These are phyloP conservation scores for Penicillium sp. DNA, from an alignment of 2,329 filamentous ascomycete genomes.

Conservation along the genomic window DNA sequence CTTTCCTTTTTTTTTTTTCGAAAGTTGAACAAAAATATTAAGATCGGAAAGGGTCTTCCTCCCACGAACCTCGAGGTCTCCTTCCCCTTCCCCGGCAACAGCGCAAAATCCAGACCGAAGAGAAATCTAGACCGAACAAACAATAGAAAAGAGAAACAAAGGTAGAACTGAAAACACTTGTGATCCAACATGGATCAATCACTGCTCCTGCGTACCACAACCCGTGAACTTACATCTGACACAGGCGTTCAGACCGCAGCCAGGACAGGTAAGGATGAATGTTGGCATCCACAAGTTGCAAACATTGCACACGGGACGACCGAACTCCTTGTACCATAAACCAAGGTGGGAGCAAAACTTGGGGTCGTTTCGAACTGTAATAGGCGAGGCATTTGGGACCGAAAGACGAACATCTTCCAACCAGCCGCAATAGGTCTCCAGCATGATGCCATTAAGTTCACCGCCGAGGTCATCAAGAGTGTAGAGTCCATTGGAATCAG, in stretches of 20 bases:
- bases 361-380: background rate
- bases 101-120: background rate
- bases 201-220: background rate
- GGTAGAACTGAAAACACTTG: background rate
- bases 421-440: slow-evolving; percentile 29
- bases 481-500: slow-evolving; percentile 20
- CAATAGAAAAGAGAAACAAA: background rate
- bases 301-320: slow-evolving; percentile 18
- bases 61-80: background rate
- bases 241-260: slow-evolving; percentile 29
- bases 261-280: slow-evolving; percentile 28
- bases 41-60: background rate
- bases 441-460: slow-evolving; percentile 29
- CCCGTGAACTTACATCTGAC: slow-evolving; percentile 30
- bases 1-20: background rate
- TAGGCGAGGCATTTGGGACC: slow-evolving; percentile 14
- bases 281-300: slow-evolving; percentile 32
- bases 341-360: slow-evolving; percentile 27
- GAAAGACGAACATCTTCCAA: slow-evolving; percentile 21
- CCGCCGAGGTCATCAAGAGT: slow-evolving; percentile 22
- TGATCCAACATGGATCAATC: background rate
- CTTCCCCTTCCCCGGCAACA: background rate
- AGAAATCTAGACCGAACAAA: background rate
- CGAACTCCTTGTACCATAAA: slow-evolving; percentile 27
- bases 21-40: background rate